Conservation (phyloP, 352 stramenopile genomes). For the Globisporangium acanthophoron region DNA sequence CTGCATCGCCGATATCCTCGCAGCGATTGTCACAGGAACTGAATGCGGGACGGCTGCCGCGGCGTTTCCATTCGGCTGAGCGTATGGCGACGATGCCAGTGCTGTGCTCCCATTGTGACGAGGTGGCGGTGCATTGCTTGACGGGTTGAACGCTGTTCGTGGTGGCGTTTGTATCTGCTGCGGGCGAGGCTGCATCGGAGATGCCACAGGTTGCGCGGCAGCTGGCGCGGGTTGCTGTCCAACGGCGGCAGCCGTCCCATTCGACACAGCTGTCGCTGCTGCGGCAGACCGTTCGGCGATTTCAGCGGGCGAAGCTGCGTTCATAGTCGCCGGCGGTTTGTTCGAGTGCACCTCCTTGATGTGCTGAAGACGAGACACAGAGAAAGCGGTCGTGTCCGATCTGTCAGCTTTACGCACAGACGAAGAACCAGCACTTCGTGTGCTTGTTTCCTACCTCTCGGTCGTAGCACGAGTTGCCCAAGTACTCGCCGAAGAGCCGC, state of each 20-base stretch:
- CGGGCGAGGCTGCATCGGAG: neutral
- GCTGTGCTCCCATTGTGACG: slow-evolving; percentile 1
- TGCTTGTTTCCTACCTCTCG: slow-evolving; percentile 30
- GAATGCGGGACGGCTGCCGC: slow-evolving; percentile 8
- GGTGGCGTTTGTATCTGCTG: slow-evolving; percentile 7
- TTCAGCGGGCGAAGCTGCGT: slow-evolving; percentile 10
- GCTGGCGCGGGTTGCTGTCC: neutral
- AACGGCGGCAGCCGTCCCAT: neutral
- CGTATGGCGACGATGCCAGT: slow-evolving; percentile 6
- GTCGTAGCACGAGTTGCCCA: slow-evolving; percentile 87
- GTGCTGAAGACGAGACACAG: slow-evolving; percentile 16
- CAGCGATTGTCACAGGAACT: slow-evolving; percentile 16
- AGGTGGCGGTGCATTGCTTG: slow-evolving; percentile 1
- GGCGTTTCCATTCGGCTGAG: neutral
- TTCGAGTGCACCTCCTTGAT: slow-evolving; percentile 77
- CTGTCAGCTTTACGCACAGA: neutral
- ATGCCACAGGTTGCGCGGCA: neutral
- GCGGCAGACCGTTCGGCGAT: slow-evolving; percentile 1
- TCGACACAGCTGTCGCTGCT: neutral
- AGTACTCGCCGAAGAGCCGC: slow-evolving; percentile 79
- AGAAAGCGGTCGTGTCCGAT: neutral
- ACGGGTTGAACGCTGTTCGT: neutral
- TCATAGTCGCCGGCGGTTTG: slow-evolving; percentile 15
- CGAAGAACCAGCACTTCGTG: neutral
- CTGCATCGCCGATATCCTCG: slow-evolving; percentile 30